Evolutionary conservation across 257 asterid species (phyloP).

Genomic region (Solanum bulbocastanum): DNA sequence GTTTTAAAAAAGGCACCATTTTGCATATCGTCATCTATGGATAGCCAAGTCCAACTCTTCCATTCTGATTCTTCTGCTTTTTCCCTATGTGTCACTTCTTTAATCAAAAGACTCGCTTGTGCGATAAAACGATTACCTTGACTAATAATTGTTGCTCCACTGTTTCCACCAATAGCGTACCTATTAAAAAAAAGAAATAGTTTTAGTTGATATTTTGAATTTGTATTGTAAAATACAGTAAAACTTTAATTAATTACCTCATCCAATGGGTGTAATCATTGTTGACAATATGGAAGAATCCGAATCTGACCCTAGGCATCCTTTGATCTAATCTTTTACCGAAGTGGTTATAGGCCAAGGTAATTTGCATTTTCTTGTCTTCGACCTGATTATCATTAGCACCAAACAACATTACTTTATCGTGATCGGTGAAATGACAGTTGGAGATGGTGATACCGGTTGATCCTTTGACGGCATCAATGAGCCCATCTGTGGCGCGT

Average conservation of each 20-base stretch:
- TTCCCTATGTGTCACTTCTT: slow-evolving; percentile 33
- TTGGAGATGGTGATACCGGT: slow-evolving; percentile 28
- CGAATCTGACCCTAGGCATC: slow-evolving; percentile 47
- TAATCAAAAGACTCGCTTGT: slow-evolving; percentile 5
- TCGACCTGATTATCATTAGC: slow-evolving; percentile 29
- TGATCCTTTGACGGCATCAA: slow-evolving; percentile 20
- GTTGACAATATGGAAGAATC: slow-evolving; percentile 56
- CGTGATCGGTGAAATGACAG: slow-evolving; percentile 29
- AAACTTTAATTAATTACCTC: background rate
- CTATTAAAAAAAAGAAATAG: background rate
- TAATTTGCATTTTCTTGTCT: slow-evolving; percentile 38
- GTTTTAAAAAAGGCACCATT: slow-evolving; percentile 38
- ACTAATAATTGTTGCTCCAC: slow-evolving; percentile 49
- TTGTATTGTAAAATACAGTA: background rate
- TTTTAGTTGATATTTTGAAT: background rate
- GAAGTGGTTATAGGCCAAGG: slow-evolving; percentile 44
- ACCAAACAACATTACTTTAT: slow-evolving; percentile 42
- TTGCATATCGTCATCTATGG: slow-evolving; percentile 33
- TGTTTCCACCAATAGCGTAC: slow-evolving; percentile 73
- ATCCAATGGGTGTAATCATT: slow-evolving; percentile 70
- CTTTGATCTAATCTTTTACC: slow-evolving; percentile 43
- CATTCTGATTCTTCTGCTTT: slow-evolving; percentile 18
- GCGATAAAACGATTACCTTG: slow-evolving; percentile 65
- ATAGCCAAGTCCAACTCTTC: slow-evolving; percentile 49
- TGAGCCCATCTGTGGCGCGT: slow-evolving; percentile 13